Conservation (phyloP, 805 yeast genomes). For the Spathaspora gorwiae region DNA sequence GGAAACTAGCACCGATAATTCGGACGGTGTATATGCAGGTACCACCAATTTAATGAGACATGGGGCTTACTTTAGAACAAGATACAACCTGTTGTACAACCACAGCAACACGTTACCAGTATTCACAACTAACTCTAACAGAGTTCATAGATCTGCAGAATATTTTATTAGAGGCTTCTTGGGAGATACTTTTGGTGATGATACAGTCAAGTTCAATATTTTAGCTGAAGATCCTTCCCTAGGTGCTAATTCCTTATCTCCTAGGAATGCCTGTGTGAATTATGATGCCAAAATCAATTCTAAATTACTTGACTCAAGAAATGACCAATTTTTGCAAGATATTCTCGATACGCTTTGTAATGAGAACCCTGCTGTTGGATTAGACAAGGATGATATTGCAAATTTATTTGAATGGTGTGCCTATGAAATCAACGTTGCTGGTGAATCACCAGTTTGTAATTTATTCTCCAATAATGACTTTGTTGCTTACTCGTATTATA, state of each 20-base stretch:
- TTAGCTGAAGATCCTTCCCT: conserved; percentile 40
- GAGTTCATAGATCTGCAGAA: conserved; percentile 49
- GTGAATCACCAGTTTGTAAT: conserved; percentile 58
- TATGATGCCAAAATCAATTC: conserved; percentile 27
- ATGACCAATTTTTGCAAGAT: conserved; percentile 37
- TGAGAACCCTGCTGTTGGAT: conserved; percentile 46
- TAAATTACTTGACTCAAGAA: conserved; percentile 18
- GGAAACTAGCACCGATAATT: conserved; percentile 44
- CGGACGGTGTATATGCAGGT: conserved; percentile 46
- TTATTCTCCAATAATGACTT: conserved; percentile 62
- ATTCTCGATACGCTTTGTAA: conserved; percentile 56
- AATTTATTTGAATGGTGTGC: conserved; percentile 60
- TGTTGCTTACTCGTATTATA: conserved; percentile 53
- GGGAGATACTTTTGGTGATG: conserved; percentile 32
- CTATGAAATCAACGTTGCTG: conserved; percentile 64
- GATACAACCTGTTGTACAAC: conserved; percentile 43
- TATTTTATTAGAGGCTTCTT: conserved; percentile 54
- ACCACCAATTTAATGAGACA: conserved; percentile 35
- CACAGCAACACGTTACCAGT: conserved; percentile 35
- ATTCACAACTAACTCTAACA: conserved; percentile 45
- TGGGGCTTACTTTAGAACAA: conserved; percentile 41
- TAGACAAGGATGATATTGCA: conserved; percentile 47
- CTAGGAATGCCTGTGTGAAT: conserved; percentile 37
- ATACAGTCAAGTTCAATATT: conserved; percentile 15
- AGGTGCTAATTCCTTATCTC: conserved; percentile 55